A percentile compares a stretch with the other conserved stretches of the same genome.
Evolutionary conservation across 2,329 filamentous ascomycete species (phyloP).

Genomic region (Colletotrichum lentis): DNA sequence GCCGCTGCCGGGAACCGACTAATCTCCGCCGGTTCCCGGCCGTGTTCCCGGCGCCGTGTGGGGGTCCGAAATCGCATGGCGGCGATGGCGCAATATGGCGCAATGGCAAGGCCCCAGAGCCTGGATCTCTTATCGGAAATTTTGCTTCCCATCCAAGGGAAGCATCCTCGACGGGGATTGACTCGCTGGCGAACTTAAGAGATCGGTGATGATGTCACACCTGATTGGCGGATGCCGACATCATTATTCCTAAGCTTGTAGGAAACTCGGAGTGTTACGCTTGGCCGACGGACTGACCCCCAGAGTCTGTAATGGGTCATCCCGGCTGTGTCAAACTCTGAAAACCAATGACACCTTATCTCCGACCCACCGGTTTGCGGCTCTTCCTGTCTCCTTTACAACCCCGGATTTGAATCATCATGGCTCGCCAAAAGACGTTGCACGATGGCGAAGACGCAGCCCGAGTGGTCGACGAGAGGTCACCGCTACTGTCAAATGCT

Average conservation of each 20-base stretch:
- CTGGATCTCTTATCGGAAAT: slow-evolving; percentile 24
- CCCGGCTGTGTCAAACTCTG: slow-evolving; percentile 13
- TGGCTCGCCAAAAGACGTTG: slow-evolving; percentile 20
- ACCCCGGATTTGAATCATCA: not conserved
- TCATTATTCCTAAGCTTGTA: not conserved
- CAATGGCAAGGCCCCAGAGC: slow-evolving; percentile 24
- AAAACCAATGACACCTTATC: slow-evolving; percentile 27
- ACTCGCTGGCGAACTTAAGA: not conserved
- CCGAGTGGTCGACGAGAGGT: slow-evolving; percentile 17
- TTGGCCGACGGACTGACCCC: not conserved
- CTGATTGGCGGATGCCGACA: slow-evolving; percentile 20
- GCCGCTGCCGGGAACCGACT: slow-evolving; percentile 5
- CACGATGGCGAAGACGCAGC: slow-evolving; percentile 1
- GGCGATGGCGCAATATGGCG: slow-evolving; percentile 35
- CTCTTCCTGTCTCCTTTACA: not conserved
- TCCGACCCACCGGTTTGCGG: slow-evolving; percentile 1
- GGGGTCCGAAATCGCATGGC: slow-evolving; percentile 23
- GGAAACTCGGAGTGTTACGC: slow-evolving; percentile 11
- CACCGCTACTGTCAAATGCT: slow-evolving; percentile 20
- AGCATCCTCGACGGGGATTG: not conserved
- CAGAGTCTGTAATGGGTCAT: slow-evolving; percentile 17
- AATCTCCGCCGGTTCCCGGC: slow-evolving; percentile 13
- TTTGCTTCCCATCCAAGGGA: slow-evolving; percentile 8
- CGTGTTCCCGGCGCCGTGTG: not conserved
- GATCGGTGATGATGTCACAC: slow-evolving; percentile 5